Evolutionary conservation across 805 yeast species (phyloP), one percentile per base, ranked within the genome.

Genomic region (Metschnikowia noctiluminum): DNA sequence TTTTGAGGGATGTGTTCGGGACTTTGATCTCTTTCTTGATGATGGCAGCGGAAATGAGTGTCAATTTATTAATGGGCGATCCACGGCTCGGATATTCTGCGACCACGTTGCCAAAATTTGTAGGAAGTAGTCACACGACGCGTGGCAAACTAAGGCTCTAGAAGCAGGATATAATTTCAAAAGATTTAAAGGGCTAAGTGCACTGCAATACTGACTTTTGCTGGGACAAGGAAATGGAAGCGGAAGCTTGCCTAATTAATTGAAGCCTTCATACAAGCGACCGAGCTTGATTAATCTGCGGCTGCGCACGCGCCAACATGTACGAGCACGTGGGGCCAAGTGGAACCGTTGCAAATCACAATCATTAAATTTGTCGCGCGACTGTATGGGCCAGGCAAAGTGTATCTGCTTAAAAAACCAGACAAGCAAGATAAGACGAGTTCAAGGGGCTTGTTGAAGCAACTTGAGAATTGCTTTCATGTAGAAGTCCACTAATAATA

Each of bases 301-400:
- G 42, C 44, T 10, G 21, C 38, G 49, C 45, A 46, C 49, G 42
- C 44, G 49, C 40, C 49, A 21, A 12, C 35, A 15, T 30, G 35
- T 42, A 32, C 30, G 44, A 34, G 14, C 45, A 46, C 49, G 45
- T 41, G 49, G 44, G 49, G 38, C 49, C 41, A 46, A 40, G 49
- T 41, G 45, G 43, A 40, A 15, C 40, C 28, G 1, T 12, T 28
- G 27, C 31, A 21, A 21, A 21, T 4, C 21, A 21, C 21, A 21
- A 21, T 21, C 21, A 21, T 21, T 21, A 21, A 4, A 34, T 32
- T 38, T 13, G 15, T 38, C 34, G 42, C 39, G 42, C 42, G 42
- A 36, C 21, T 21, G 2, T 21, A 21, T 21, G 21, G 4, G 21
- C 21, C 4, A 21, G 4, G 21, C 21, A 21, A 21, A 21, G 21